Percentiles rank a stretch among this genome's conserved stretches.
Evolutionary conservation across 768 basidiomycete genomes (phyloP).

Genomic region (Mycena sanguinolenta): DNA sequence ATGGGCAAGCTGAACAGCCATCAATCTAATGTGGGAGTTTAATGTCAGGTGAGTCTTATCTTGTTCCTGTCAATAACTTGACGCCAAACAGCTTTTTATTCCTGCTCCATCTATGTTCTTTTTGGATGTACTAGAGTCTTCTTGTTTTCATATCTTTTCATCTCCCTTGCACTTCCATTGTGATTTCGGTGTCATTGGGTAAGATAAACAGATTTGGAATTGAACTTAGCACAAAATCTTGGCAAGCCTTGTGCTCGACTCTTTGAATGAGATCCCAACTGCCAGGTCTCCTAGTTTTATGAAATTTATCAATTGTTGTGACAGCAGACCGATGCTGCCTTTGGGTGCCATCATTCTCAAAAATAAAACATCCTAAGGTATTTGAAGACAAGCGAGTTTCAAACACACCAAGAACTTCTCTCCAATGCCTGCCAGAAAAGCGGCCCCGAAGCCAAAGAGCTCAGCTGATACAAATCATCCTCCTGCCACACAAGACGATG

Average conservation of each 20-base stretch:
- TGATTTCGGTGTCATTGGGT: too few relatives aligned
- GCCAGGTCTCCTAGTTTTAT: background rate
- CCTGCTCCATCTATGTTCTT: background rate
- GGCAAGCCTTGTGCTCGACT: background rate
- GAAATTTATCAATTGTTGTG: background rate
- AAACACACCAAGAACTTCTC: too few relatives aligned
- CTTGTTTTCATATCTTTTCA: background rate
- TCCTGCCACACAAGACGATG: too few relatives aligned
- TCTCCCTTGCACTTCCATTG: background rate
- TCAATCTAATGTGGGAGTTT: too few relatives aligned
- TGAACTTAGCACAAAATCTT: background rate
- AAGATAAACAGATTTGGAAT: background rate
- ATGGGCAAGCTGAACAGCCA: too few relatives aligned
- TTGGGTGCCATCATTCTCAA: background rate
- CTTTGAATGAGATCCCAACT: constrained; percentile 1
- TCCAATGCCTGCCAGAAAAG: too few relatives aligned
- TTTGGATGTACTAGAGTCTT: background rate
- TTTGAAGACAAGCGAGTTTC: too few relatives aligned
- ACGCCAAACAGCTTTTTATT: background rate
- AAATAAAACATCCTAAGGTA: too few relatives aligned
- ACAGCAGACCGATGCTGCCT: background rate
- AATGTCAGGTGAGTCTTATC: too few relatives aligned
- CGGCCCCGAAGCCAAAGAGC: too few relatives aligned
- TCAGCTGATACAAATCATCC: too few relatives aligned
- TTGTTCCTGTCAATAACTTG: too few relatives aligned